Evolutionary conservation across 2,329 filamentous ascomycete genomes (phyloP).

Genomic region (Colletotrichum sp.): DNA sequence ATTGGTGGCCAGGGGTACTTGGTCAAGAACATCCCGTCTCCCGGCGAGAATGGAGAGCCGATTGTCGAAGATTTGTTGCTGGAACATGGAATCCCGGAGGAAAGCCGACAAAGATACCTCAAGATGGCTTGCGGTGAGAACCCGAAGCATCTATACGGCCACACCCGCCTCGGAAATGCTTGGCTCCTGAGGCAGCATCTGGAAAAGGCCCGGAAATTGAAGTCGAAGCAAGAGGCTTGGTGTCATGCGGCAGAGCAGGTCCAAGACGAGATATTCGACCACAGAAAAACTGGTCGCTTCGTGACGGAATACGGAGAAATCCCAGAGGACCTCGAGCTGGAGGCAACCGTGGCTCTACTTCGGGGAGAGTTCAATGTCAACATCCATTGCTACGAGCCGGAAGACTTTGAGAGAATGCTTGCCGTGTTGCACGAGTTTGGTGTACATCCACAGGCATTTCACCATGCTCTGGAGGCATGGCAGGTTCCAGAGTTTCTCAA

Average conservation of each 20-base stretch:
- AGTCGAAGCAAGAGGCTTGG: conserved; percentile 37
- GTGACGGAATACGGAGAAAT: conserved; percentile 6
- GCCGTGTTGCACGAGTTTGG: conserved; percentile 45
- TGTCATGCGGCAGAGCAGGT: neutral
- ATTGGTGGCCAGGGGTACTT: conserved; percentile 47
- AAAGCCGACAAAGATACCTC: conserved; percentile 39
- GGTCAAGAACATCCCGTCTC: conserved; percentile 42
- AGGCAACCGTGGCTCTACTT: conserved; percentile 42
- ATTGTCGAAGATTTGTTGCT: conserved; percentile 45
- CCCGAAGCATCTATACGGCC: conserved; percentile 38
- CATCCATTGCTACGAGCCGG: conserved; percentile 48
- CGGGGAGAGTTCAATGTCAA: conserved; percentile 46
- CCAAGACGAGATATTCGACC: too few relatives aligned
- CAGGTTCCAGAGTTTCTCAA: conserved; percentile 43
- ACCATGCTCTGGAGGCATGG: conserved; percentile 45
- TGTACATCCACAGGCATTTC: conserved; percentile 43
- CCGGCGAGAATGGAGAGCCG: conserved; percentile 38
- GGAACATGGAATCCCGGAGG: conserved; percentile 38
- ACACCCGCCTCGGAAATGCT: conserved; percentile 43
- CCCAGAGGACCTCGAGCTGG: conserved; percentile 42
- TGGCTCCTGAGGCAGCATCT: conserved; percentile 43
- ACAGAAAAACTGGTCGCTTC: neutral
- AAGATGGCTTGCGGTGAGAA: conserved; percentile 54
- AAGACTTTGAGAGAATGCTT: conserved; percentile 48
- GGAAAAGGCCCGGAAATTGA: conserved; percentile 35